phyloP scores from a whole-genome alignment of 352 stramenopile species.

The Plasmopara viticola region DNA sequence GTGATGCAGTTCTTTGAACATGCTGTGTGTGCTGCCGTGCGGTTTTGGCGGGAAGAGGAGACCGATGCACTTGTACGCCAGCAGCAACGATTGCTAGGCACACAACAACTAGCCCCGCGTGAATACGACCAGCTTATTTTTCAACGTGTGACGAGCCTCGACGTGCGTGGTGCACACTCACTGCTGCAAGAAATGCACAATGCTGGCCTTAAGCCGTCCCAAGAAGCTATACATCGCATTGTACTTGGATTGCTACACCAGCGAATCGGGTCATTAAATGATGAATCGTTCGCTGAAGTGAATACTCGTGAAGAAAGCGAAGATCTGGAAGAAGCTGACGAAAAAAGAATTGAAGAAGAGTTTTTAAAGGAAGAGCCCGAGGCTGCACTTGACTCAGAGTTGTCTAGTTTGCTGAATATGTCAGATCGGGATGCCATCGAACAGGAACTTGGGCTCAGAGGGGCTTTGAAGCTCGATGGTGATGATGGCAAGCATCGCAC shows the following conservation, averaged over 20 bases:
- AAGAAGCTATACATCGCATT: constrained; percentile 69
- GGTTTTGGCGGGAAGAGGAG: constrained; percentile 61
- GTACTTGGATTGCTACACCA: constrained; percentile 52
- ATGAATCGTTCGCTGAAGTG: neutral
- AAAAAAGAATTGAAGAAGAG: constrained; percentile 9
- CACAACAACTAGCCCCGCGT: constrained; percentile 19
- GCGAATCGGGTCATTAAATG: constrained; percentile 15
- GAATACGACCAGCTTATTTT: constrained; percentile 76
- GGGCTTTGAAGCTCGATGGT: constrained; percentile 34
- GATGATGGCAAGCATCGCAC: constrained; percentile 30
- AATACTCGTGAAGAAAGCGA: neutral
- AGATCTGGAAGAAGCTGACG: constrained; percentile 9
- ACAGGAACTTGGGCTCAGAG: constrained; percentile 32
- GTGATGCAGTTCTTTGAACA: constrained; percentile 49
- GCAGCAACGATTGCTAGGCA: constrained; percentile 43
- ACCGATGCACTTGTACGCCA: constrained; percentile 40
- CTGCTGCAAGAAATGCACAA: constrained; percentile 83
- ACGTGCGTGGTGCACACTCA: constrained; percentile 45
- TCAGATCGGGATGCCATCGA: constrained; percentile 46
- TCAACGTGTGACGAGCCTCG: constrained; percentile 37
- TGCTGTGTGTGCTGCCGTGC: constrained; percentile 45
- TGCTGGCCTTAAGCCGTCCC: constrained; percentile 48
- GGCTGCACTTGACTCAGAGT: constrained; percentile 26
- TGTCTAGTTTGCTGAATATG: constrained; percentile 27
- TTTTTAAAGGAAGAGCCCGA: constrained; percentile 9